phyloP scores from a whole-genome alignment of 2,329 filamentous ascomycete species.

The Colletotrichum aenigma region DNA sequence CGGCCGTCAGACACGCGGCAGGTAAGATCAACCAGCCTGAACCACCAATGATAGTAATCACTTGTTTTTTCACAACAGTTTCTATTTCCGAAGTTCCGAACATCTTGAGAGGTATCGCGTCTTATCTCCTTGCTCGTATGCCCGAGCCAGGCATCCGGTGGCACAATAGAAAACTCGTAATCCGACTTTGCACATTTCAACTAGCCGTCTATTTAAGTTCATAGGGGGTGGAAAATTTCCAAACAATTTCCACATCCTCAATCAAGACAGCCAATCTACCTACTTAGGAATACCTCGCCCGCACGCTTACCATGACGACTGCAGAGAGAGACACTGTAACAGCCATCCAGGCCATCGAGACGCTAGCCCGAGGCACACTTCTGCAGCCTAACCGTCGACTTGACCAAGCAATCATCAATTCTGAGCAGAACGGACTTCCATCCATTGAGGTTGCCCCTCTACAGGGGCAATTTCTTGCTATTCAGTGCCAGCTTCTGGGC shows the following conservation, averaged over 20 bases:
- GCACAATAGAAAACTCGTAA: neutral
- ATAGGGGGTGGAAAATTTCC: neutral
- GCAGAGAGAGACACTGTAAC: neutral
- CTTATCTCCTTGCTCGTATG: neutral
- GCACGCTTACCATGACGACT: neutral
- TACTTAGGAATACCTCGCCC: neutral
- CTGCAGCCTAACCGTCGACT: conserved; percentile 15
- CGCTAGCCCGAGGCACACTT: neutral
- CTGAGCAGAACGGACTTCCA: conserved; percentile 34
- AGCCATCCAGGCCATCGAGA: neutral
- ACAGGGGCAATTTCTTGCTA: conserved; percentile 41
- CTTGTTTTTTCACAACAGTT: neutral
- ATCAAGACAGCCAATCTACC: neutral
- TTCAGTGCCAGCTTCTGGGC: conserved; percentile 38
- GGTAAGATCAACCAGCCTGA: neutral
- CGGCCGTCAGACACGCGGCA: neutral
- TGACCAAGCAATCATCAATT: conserved; percentile 34
- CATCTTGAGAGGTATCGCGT: neutral
- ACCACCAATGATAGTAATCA: neutral
- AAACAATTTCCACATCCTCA: neutral
- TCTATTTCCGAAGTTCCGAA: neutral
- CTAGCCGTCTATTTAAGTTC: neutral
- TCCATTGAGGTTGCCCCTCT: conserved; percentile 38
- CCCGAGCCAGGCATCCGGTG: neutral
- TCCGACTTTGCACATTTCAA: neutral